Base-by-base conservation (phyloP, 257 asterid species). In the Solanum sparsipilum region DNA sequence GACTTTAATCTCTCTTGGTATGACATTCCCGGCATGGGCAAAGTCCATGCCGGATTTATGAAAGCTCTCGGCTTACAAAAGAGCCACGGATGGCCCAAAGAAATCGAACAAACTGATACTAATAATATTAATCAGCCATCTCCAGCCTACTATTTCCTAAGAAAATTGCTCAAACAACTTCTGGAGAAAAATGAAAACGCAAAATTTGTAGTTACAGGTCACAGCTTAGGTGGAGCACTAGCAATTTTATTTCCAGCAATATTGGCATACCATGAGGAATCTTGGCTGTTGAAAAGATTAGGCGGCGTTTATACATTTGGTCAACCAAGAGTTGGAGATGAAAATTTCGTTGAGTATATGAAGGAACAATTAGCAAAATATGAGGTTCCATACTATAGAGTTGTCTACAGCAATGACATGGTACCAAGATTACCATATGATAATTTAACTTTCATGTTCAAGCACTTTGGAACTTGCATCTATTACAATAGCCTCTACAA, bases 161-260 rank as follows among this genome's bases (percentile, higher is more conserved):
- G 93, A 71, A 89, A 88, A 52, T 81, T 31, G 31, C 87, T 95
- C 23, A 89, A 85, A 29, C 29, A 31, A 5, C 84, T 89, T 11
- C 32, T 91, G 1, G 12, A 83, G 41, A 56, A 2, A 23, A 90
- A 90, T 52, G 34, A 1, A 3, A 41, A 15, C 4, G 81, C 94
- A 4, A 93, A 81, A 18, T 81, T 94, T 60, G 72, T 93, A 3
- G 34, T 94, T 21, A 93, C 96, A 0, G 96, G 98, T 4, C 98
- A 95, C 72, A 95, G 98, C 90, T 84, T 95, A 13, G 98, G 98
- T 0, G 98, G 96, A 52, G 98, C 96, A 4, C 92, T 95, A 0
- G 96, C 96, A 0, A 75, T 92, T 21, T 90, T 95, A 3, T 93
- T 93, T 83, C 90, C 98, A 0, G 92, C 94, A 8, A 91, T 91